Evolutionary conservation across 225 moss, liverwort and hornwort genomes (phyloP), one percentile per base, ranked within the genome.

Genomic region (Polytrichum formosum): DNA sequence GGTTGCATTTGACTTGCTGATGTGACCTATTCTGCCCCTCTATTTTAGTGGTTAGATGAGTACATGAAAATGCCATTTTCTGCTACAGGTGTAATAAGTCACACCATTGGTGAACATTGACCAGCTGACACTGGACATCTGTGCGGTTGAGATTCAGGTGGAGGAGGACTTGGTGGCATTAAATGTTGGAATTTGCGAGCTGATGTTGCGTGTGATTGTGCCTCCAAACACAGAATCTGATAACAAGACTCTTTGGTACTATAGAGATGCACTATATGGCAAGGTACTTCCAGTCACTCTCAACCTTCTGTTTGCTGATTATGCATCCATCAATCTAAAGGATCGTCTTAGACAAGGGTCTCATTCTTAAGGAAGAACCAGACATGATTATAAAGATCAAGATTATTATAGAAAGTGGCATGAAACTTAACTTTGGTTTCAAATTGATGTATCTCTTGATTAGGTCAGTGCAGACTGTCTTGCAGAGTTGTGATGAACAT

Each of bases 111-210:
- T 54, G 70, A 70, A 70, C 56, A 56, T 56, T n/a, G 62, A 63
- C 16, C 26, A 26, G 23, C 59, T 59, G 21, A 23, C 59, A 46
- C 16, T 0, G 16, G 46, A 46, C 13, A 46, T 46, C 46, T 46
- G 13, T 46, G 46, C 13, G 13, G 46, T 58, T 21, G 58, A 58
- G 9, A 72, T 81, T 77, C 83, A 97, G 97, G 90, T 94, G 73
- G 81, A 94, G 77, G 91, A 88, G 78, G 85, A 80, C 31, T 73
- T 94, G 75, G 91, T 94, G 59, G 88, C 91, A n/a, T 74, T 98
- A 74, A 98, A 98, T 76, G 86, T 98, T 67, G 94, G 97, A 26
- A 84, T 92, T 16, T 98, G 94, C 76, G 90, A 92, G 71, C 85
- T 84, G 63, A 88, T 98, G 87, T 64, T 98, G 64, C 91, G 88